Base-by-base conservation (phyloP, 2,329 filamentous ascomycete species). In the Paramyrothecium sp. region DNA sequence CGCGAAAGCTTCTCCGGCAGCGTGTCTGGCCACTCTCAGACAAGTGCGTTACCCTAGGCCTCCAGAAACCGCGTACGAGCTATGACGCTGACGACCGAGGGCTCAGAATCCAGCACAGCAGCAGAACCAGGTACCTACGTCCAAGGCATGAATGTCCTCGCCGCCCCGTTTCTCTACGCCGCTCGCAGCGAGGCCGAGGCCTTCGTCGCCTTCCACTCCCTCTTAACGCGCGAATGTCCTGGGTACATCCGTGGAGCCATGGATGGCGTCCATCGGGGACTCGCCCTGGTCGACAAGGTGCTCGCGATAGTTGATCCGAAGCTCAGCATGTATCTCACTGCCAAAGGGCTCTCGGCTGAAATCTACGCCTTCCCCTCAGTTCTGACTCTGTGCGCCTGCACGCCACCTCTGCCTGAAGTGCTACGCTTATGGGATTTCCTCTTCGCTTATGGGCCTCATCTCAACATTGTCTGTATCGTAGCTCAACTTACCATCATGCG, bases 101-200 rank as follows among this genome's bases (percentile, higher is more conserved):
- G 86, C 60, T 82, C 88, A 63, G 86, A 89, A 61, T 78, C 79
- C 7, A 83, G 82, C 57, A 68, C 73, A 20, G 79, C 77, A 3
- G 76, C 78, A 33, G 89, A 91, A 65, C 84, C 91, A 12, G 91
- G 92, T 33, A 93, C 91, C 46, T 99, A 99, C 67, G 94, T 99
- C 2, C 95, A 99, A 74, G 95, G 95, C 63, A 98, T 99, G 94
- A 99, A 99, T 71, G 95, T 99, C 46, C 84, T 99, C 17, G 94
- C 93, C 11, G 95, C 95, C 1, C 95, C 95, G 0, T 97, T 99
- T 69, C 81, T 99, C 50, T 99, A 99, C 72, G 92, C 92, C 5
- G 93, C 95, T 1, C 88, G 92, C 57, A 97, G 92, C 71, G 95
- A 99, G 76, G 89, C 93, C 7, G 93, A 99, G 75, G 95, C 95